Conservation (phyloP, 371 early-diverging fungal genomes). For the Homolaphlyctis polyrhiza region DNA sequence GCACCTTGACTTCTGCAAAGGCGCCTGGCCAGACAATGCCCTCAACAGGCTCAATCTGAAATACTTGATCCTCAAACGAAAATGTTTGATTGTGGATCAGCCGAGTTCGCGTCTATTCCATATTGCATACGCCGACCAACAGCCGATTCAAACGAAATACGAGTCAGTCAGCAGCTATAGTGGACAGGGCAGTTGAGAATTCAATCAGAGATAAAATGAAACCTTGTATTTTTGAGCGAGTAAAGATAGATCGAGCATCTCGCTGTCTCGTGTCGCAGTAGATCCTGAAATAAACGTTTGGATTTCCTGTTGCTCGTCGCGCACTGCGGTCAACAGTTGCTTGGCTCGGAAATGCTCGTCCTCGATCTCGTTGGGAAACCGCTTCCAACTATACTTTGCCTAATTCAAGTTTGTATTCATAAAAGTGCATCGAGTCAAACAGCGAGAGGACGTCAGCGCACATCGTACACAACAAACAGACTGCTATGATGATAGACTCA, state of each 20-base stretch:
- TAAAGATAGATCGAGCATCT: conserved; percentile 30
- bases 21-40: conserved; percentile 48
- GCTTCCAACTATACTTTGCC: conserved; percentile 44
- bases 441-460: no score
- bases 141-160: neutral
- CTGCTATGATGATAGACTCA: neutral
- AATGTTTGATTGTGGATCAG: conserved; percentile 31
- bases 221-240: conserved; percentile 33
- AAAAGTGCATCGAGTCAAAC: neutral
- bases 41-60: conserved; percentile 31
- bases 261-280: conserved; percentile 9
- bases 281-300: conserved; percentile 15
- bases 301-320: conserved; percentile 21
- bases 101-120: conserved; percentile 26
- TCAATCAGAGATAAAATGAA: neutral
- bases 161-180: no score
- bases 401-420: conserved; percentile 8
- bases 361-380: conserved; percentile 31
- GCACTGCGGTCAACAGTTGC: conserved; percentile 12
- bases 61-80: conserved; percentile 24
- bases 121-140: neutral
- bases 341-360: conserved; percentile 25
- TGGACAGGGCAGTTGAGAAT: no score
- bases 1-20: conserved; percentile 31
- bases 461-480: no score